Conservation (phyloP, 805 yeast species). For the Wickerhamiella australiensis region DNA sequence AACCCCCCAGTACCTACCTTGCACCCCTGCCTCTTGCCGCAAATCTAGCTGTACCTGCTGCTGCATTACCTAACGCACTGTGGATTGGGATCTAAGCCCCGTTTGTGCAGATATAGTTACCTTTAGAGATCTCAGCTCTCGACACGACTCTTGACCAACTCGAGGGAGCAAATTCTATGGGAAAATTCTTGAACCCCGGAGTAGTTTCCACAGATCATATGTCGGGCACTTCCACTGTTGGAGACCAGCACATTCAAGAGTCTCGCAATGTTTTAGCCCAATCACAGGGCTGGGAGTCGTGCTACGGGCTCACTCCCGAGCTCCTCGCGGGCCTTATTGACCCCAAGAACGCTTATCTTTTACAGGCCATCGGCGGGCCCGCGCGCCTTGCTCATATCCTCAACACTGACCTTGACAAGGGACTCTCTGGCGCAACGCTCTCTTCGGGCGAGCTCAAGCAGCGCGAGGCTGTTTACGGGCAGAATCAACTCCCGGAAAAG, state of each 20-base stretch:
- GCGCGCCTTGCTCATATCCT: slow-evolving; percentile 25
- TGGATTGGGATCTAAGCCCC: slow-evolving; percentile 5
- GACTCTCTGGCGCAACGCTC: slow-evolving; percentile 24
- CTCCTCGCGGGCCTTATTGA: slow-evolving; percentile 26
- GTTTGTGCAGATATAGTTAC: background rate
- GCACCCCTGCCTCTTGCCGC: too few species aligned
- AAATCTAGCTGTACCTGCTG: too few species aligned
- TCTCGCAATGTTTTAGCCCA: slow-evolving; percentile 17
- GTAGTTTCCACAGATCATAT: slow-evolving; percentile 1
- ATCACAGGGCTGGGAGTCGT: slow-evolving; percentile 6
- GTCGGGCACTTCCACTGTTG: slow-evolving; percentile 7
- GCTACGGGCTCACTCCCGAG: slow-evolving; percentile 17
- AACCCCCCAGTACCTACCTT: too few species aligned
- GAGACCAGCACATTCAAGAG: slow-evolving; percentile 9
- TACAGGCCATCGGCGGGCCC: slow-evolving; percentile 31
- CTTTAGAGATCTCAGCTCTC: too few species aligned
- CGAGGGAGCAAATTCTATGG: background rate
- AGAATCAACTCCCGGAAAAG: slow-evolving; percentile 58
- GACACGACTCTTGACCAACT: too few species aligned
- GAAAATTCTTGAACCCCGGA: background rate
- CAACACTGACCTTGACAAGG: slow-evolving; percentile 25
- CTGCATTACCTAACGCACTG: background rate
- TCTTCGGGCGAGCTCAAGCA: slow-evolving; percentile 17
- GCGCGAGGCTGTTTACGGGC: slow-evolving; percentile 48
- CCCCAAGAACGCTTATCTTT: slow-evolving; percentile 30